Conservation (phyloP, 2,329 filamentous ascomycete species). For the Pezicula carpinea region DNA sequence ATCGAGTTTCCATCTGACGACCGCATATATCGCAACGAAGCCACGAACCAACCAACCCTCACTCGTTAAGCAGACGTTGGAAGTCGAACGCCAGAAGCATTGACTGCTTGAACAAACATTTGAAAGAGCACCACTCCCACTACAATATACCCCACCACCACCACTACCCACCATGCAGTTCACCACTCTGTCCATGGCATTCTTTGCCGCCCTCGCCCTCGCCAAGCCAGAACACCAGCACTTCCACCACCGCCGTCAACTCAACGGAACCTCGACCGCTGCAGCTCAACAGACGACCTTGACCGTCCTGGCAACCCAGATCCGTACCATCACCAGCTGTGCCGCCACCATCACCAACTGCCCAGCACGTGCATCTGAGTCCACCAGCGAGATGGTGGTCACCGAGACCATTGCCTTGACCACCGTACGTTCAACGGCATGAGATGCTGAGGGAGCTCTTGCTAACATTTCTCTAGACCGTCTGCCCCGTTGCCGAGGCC, state of each 20-base stretch:
- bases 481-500: conserved; percentile 41
- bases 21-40: conserved; percentile 1
- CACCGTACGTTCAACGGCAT: conserved; percentile 26
- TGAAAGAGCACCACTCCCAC: conserved; percentile 6
- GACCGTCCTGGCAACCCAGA: conserved; percentile 31
- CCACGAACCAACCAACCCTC: conserved; percentile 3
- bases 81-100: conserved; percentile 14
- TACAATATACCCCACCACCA: conserved; percentile 8
- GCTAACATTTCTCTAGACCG: conserved; percentile 29
- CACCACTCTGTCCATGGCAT: conserved; percentile 21
- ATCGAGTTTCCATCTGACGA: conserved; percentile 6
- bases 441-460: background rate
- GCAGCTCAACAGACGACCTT: conserved; percentile 32
- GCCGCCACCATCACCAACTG: conserved; percentile 36
- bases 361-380: conserved; percentile 27
- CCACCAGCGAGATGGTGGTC: conserved; percentile 25
- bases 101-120: conserved; percentile 18
- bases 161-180: conserved; percentile 24
- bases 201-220: conserved; percentile 29
- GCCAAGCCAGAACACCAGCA: conserved; percentile 21
- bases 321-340: conserved; percentile 34
- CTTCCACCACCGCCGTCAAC: conserved; percentile 22
- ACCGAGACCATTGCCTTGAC: conserved; percentile 37
- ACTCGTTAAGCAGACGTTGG: conserved; percentile 3
- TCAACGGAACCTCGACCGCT: conserved; percentile 15